phyloP scores from a whole-genome alignment of 495 filamentous ascomycete species.

The Aspergillus mulundensis region DNA sequence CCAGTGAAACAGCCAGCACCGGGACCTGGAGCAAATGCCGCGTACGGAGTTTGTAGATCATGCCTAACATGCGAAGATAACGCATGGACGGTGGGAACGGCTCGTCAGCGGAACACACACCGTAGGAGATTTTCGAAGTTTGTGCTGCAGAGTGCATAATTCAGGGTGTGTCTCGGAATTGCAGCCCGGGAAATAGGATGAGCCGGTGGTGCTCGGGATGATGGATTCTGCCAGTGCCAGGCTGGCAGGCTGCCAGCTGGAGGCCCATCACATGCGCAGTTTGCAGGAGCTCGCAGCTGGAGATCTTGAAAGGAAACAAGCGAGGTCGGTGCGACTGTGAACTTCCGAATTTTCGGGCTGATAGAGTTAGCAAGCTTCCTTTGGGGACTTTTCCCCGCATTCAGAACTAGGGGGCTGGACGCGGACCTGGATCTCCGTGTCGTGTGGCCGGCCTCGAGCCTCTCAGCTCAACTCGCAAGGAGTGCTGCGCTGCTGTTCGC shows the following conservation, averaged over 20 bases:
- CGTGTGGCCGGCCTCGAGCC: neutral
- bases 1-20: neutral
- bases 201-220: no score
- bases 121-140: neutral
- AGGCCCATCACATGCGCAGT: slow-evolving; percentile 1
- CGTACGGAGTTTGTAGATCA: neutral
- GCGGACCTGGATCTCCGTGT: neutral
- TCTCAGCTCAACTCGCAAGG: neutral
- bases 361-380: neutral
- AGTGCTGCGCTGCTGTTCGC: neutral
- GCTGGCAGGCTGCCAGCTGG: neutral
- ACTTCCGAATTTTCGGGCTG: no score
- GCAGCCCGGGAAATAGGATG: neutral
- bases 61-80: neutral
- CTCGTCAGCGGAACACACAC: neutral
- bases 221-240: neutral
- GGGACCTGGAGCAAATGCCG: neutral
- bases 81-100: neutral
- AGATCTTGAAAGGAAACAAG: neutral
- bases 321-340: no score
- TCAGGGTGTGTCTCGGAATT: neutral
- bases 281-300: neutral
- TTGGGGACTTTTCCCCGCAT: neutral
- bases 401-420: neutral
- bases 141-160: neutral